Evolutionary conservation across 768 basidiomycete species (phyloP).

Genomic region (Boletus subparvulus): DNA sequence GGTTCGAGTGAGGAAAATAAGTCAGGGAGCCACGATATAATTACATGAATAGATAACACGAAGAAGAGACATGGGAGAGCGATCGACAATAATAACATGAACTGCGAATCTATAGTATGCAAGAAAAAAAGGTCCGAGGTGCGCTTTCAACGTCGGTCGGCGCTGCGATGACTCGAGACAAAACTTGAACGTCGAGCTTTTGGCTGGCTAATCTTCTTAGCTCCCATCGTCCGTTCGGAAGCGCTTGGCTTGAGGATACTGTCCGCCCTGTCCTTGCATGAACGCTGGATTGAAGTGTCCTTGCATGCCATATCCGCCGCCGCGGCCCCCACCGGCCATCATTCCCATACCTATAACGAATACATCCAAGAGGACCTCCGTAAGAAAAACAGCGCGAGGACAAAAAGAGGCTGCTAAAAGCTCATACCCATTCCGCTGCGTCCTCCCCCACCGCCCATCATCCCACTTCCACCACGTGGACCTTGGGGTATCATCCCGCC

Average conservation of each 20-base stretch:
- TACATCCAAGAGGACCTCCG: conserved; percentile 30
- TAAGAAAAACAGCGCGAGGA: conserved; percentile 31
- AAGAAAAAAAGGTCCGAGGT: background rate
- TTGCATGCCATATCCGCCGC: conserved; percentile 50
- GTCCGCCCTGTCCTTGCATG: conserved; percentile 49
- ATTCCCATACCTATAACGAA: conserved; percentile 50
- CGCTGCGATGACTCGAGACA: background rate
- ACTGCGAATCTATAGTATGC: background rate
- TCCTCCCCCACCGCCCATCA: conserved; percentile 48
- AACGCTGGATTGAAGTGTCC: conserved; percentile 80
- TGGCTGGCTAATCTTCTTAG: conserved; percentile 12
- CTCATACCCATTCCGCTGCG: conserved; percentile 54
- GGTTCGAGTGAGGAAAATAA: too few species aligned
- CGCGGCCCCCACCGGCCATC: conserved; percentile 44
- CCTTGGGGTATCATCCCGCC: conserved; percentile 56
- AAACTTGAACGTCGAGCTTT: too few species aligned
- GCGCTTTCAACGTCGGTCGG: too few species aligned
- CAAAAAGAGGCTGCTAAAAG: conserved; percentile 29
- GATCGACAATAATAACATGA: conserved; percentile 1
- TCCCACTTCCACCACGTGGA: conserved; percentile 42
- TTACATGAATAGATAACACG: conserved; percentile 33
- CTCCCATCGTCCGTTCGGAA: conserved; percentile 54
- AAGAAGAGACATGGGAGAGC: conserved; percentile 5
- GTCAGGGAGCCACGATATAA: background rate
- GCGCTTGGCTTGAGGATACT: conserved; percentile 49